Evolutionary conservation across 116 monocot genomes (phyloP), one percentile per base, ranked within the genome.

Genomic region (Iris pallida): DNA sequence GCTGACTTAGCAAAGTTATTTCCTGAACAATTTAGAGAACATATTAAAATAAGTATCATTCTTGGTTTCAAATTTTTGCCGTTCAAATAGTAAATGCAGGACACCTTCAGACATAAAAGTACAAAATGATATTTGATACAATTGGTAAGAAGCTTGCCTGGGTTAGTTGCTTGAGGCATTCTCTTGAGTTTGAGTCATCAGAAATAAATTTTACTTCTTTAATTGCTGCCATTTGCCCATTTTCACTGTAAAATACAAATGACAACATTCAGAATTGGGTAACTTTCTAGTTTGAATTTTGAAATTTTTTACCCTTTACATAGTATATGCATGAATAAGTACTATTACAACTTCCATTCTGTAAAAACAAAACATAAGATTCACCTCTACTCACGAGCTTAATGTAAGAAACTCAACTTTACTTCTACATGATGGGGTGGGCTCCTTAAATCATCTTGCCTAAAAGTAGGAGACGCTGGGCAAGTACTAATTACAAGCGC

Each of bases 211-310:
- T 80, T 19, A 95, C 91, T 79, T 91, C 86, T 70, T 95, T 95
- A 78, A 95, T 88, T 55, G 95, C 95, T 79, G 88, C 88, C 81
- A 95, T 86, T 30, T 84, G 85, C 56, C 95, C 95, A 73, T 63
- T 84, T 72, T 84, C 95, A 76, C 91, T 95, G 81, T 56, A 56
- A 16, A 18, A 59, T 42, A 53, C 30, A 51, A 9, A 51, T 0
- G 0, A 51, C 49, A 51, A 2, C 7, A 51, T 51, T 13, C 7
- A 13, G 13, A 4, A 13, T 13, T 51, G 49, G 1, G 13, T 9
- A 51, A 7, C 13, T 51, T 51, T 13, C 49, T 9, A 51, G 13
- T 51, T 51, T 9, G 49, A 7, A 51, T 9, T 9, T 9, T 51
- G 7, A 7, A 13, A 13, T 7, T 9, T 0, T 9, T 51, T 51